phyloP scores from a whole-genome alignment of 2,329 filamentous ascomycete genomes.

The Metarhizium rileyi region DNA sequence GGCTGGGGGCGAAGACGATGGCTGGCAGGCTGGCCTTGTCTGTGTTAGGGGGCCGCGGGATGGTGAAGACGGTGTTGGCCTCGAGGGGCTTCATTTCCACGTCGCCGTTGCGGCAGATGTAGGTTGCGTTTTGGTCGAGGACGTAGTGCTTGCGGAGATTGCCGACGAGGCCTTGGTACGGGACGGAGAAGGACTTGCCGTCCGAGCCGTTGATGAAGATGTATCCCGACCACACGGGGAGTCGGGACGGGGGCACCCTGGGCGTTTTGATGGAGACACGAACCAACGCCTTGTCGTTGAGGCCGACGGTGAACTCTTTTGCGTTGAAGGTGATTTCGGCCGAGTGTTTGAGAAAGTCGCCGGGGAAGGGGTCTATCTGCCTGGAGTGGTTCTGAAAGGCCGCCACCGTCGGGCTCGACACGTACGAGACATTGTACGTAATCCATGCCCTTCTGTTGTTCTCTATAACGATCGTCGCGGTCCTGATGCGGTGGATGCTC shows the following conservation, averaged over 20 bases:
- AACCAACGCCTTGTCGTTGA: conserved; percentile 1
- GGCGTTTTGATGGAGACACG: not conserved
- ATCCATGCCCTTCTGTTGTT: conserved; percentile 31
- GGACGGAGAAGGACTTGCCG: conserved; percentile 20
- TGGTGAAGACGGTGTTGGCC: conserved; percentile 12
- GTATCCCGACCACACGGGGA: conserved; percentile 8
- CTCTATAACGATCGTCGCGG: conserved; percentile 41
- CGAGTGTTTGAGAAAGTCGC: not conserved
- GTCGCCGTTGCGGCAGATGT: conserved; percentile 21
- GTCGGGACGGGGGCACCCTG: conserved; percentile 2
- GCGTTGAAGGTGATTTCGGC: not conserved
- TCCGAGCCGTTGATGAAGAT: conserved; percentile 12
- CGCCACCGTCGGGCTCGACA: conserved; percentile 37
- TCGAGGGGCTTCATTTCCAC: conserved; percentile 7
- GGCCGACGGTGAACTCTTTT: not conserved
- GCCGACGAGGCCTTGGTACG: conserved; percentile 24
- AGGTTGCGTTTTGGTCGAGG: conserved; percentile 21
- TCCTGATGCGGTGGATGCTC: conserved; percentile 31
- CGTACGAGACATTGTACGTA: conserved; percentile 36
- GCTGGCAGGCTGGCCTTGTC: conserved; percentile 22
- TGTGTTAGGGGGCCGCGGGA: conserved; percentile 1
- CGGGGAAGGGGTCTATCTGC: not conserved
- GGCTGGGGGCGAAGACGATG: conserved; percentile 13
- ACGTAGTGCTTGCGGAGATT: conserved; percentile 23
- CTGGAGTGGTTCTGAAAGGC: conserved; percentile 18